Evolutionary conservation across 2,329 filamentous ascomycete species (phyloP).

Genomic region (Dryadomyces quercivorus): DNA sequence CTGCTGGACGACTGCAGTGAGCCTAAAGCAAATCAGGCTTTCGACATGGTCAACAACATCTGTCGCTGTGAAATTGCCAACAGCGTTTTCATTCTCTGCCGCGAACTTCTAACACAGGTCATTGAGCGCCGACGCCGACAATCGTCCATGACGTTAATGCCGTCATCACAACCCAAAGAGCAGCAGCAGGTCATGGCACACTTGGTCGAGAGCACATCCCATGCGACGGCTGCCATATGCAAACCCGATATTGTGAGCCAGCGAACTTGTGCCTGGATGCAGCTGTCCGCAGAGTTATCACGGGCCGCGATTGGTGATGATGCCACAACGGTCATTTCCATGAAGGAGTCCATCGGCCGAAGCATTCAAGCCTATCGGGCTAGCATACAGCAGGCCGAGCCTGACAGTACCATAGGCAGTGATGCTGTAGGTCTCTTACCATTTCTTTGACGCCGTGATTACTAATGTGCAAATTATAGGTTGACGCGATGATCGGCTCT

Average conservation of each 20-base stretch:
- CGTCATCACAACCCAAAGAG: background rate
- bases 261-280: slow-evolving; percentile 1
- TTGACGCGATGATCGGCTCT: background rate
- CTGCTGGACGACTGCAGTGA: background rate
- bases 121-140: background rate
- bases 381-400: background rate
- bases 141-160: background rate
- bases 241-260: slow-evolving; percentile 3
- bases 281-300: background rate
- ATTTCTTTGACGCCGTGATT: too few relatives aligned
- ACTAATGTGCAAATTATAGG: background rate
- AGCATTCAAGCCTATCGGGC: background rate
- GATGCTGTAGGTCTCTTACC: background rate
- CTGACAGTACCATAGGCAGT: background rate
- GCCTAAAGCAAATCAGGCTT: background rate
- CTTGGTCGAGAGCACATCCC: background rate
- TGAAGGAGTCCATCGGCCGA: background rate
- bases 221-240: background rate
- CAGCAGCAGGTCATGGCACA: background rate
- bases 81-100: slow-evolving; percentile 1
- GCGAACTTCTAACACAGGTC: background rate
- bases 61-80: slow-evolving; percentile 3
- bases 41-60: background rate
- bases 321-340: background rate
- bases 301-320: background rate